Evolutionary conservation across 371 early-diverging fungal species (phyloP), one percentile per base, ranked within the genome.

Genomic region (Batkoa obscura): DNA sequence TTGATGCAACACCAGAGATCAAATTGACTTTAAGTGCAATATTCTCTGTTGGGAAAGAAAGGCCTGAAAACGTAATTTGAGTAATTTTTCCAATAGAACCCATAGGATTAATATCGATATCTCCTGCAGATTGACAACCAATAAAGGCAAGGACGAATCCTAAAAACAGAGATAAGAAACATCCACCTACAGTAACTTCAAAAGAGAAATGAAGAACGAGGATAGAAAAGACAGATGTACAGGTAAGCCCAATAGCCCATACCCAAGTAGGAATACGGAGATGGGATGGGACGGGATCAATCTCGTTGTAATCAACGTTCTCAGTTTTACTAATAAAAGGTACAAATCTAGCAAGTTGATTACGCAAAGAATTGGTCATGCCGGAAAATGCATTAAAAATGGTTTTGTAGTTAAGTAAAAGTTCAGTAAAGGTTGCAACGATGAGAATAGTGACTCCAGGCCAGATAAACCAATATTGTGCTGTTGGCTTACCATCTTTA

Each of bases 361-460:
- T 68, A 56, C 60, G 60, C 13, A 23, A 38, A 12, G 17, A 55
- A n/a, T 49, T 13, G 30, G 61, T 57, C 54, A 70, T 75, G 17
- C 69, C 70, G 48, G 67, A 71, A 58, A 75, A 31, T 42, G 73
- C 78, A 59, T 68, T 68, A 72, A 70, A 73, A 42, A 82, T 64
- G 3, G 73, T 66, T 17, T 69, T 66, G 53, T 76, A 78, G 53
- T 73, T 72, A 32, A 69, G 61, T 55, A 69, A 63, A 35, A 82
- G 65, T 66, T 83, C 82, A 12, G 79, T 62, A 55, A 83, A 76
- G n/a, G 78, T 67, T 43, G 77, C 62, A 36, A 74, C 62, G 42
- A 80, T 72, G 79, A 84, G 80, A 35, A 83, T 66, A 4, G 77
- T 72, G 59, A 84, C 76, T 63, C 85, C 85, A 23, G 82, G 82